phyloP scores from a whole-genome alignment of 2,329 filamentous ascomycete genomes.

The Alternaria atra region DNA sequence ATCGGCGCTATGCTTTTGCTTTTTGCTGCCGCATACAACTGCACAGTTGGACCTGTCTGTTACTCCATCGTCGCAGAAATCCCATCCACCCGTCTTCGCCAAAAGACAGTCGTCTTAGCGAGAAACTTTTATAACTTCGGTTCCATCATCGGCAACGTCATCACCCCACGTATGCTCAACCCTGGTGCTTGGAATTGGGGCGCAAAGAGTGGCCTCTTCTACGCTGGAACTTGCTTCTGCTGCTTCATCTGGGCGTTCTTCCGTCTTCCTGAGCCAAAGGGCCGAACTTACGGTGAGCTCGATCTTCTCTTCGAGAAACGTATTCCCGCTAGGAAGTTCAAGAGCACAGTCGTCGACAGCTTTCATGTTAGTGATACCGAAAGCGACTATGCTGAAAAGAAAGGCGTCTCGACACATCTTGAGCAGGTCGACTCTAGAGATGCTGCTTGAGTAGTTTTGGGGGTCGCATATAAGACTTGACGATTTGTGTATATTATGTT shows the following conservation, averaged over 20 bases:
- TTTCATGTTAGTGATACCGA: constrained; percentile 29
- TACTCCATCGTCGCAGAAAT: constrained; percentile 89
- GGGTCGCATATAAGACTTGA: not conserved
- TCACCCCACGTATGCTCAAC: constrained; percentile 50
- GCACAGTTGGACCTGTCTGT: constrained; percentile 86
- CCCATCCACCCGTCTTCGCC: constrained; percentile 82
- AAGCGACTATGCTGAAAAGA: constrained; percentile 37
- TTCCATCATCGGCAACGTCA: constrained; percentile 73
- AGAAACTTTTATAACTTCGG: constrained; percentile 80
- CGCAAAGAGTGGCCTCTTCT: constrained; percentile 88
- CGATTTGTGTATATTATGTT: constrained; percentile 9
- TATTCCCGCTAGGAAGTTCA: constrained; percentile 44
- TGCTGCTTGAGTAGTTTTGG: not conserved
- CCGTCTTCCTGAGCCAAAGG: constrained; percentile 79
- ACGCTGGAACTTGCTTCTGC: constrained; percentile 79
- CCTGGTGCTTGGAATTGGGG: constrained; percentile 66
- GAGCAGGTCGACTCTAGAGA: constrained; percentile 36
- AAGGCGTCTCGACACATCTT: constrained; percentile 32
- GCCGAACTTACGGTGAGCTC: constrained; percentile 83
- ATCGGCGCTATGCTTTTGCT: constrained; percentile 47
- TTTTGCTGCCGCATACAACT: constrained; percentile 76
- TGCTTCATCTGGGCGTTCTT: constrained; percentile 84
- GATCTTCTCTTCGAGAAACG: constrained; percentile 78
- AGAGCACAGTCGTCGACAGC: constrained; percentile 35
- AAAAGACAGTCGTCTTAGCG: constrained; percentile 89